Base-by-base conservation (phyloP, 1,139 yeast genomes). In the Zygoascus sp. region DNA sequence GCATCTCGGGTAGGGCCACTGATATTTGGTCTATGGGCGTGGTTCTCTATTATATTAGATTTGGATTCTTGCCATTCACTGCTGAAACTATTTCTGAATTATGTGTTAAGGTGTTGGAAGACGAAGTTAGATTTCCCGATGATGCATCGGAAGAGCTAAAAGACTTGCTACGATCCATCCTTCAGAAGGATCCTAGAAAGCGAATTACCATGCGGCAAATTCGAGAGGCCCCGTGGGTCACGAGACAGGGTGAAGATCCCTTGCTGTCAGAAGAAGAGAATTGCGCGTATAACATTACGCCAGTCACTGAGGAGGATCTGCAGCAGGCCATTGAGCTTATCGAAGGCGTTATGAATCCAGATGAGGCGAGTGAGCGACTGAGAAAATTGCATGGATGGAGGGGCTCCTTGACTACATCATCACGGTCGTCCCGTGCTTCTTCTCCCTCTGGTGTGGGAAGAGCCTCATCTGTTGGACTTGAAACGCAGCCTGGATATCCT, bases 1-100 rank as follows among this genome's bases (percentile, higher is more conserved):
- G 57, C 77, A 81, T 53, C 59, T 79, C 56, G 65, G 74, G 88
- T 53, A 77, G 82, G 1, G 83, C 85, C 3, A 80, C 88, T 0
- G 94, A 84, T 61, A 75, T 84, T 19, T 84, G 94, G 94, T 80
- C 89, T 9, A 69, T 84, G 60, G 94, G 94, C 1, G 86, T 87
- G 2, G 82, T 89, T 0, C 58, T 70, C 16, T 70, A 62, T 52
- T 65, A 65, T 50, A 58, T 70, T 55, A 46, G 57, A 17, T 65
- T 61, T 45, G 73, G 74, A 7, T 53, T 55, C 22, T 59, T 70
- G 44, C 75, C 75, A n/a, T 70, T 70, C 53, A 58, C 59, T 20
- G 63, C 66, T 6, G 58, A 58, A 25, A 58, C 60, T 21, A 69
- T 82, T 20, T 69, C 77, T 6, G 89, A 80, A 53, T 66, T 84